These are phyloP conservation scores for Colletotrichum shisoi DNA, from an alignment of 2,329 filamentous ascomycete species.

Conservation along the genomic window DNA sequence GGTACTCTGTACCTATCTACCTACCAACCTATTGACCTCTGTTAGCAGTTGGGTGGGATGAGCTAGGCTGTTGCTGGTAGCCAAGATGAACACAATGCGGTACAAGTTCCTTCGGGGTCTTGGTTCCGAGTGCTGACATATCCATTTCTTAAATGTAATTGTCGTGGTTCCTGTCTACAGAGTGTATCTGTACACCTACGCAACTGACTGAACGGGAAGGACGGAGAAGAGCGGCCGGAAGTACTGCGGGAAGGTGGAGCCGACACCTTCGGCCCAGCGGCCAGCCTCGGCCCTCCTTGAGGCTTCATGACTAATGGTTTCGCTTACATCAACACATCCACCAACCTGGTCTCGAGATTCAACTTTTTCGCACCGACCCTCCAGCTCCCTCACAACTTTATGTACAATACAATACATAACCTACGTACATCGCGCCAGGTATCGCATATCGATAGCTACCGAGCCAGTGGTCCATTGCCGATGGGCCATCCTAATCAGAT, in stretches of 20 bases:
- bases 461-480: conserved; percentile 1
- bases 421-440: neutral
- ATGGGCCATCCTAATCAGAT: neutral
- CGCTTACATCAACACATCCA: conserved; percentile 14
- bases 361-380: neutral
- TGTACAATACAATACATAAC: neutral
- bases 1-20: too few species aligned
- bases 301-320: conserved; percentile 23
- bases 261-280: conserved; percentile 7
- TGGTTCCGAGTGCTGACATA: conserved; percentile 38
- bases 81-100: neutral
- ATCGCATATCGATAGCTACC: conserved; percentile 19
- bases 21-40: too few species aligned
- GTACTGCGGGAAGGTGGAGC: conserved; percentile 19
- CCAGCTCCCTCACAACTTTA: conserved; percentile 1
- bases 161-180: neutral
- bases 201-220: neutral
- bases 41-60: neutral
- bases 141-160: conserved; percentile 16
- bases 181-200: too few species aligned
- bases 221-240: conserved; percentile 1
- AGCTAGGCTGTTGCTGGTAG: neutral
- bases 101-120: neutral
- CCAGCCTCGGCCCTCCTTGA: conserved; percentile 31
- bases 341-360: neutral